Base-by-base conservation (phyloP, 148 eudicot genomes). In the Suaeda aralocaspica region DNA sequence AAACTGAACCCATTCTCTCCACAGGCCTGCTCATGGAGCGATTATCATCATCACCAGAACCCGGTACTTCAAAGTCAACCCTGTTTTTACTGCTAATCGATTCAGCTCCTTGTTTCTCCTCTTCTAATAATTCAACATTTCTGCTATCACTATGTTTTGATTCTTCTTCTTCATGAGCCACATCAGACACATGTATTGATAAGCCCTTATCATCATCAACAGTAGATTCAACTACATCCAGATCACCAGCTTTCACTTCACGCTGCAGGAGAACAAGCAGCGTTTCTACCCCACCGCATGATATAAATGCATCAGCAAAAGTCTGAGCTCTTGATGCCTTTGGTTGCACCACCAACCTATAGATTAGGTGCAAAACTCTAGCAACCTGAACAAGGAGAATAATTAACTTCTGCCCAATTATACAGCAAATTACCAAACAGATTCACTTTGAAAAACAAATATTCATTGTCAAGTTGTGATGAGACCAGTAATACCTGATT, bases 311-410 rank as follows among this genome's bases (percentile, higher is more conserved):
- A 66, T 91, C 91, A 4, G 97, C 89, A 76, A 95, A 95, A 66
- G 78, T 86, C 77, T 89, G 82, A 63, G 97, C 97, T 74, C 99
- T 83, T 60, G 89, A 85, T 51, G 86, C 79, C 80, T 95, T 95
- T 69, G 99, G 99, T 66, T 95, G 99, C 65, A 95, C 97, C 64
- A 91, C 92, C 86, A 95, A 78, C 82, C 99, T 86, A 78, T 91
- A 88, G 41, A 91, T 85, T 70, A 95, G 88, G 79, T 91, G 96
- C 83, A 95, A 80, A 78, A 89, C 88, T 85, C 99, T 82, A 59
- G 93, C 84, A 78, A 91, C 97, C 99, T 95, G 87, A 77, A 84
- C 61, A 71, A 73, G 59, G 53, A 79, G 55, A 67, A 66, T 25
- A 46, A 29, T 61, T 19, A 76, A 48, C 24, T 66, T 48, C 55